Percentiles rank a stretch among this genome's conserved stretches.
Conservation (phyloP, 176 grass and related monocot species). For the Elymus sibiricus region DNA sequence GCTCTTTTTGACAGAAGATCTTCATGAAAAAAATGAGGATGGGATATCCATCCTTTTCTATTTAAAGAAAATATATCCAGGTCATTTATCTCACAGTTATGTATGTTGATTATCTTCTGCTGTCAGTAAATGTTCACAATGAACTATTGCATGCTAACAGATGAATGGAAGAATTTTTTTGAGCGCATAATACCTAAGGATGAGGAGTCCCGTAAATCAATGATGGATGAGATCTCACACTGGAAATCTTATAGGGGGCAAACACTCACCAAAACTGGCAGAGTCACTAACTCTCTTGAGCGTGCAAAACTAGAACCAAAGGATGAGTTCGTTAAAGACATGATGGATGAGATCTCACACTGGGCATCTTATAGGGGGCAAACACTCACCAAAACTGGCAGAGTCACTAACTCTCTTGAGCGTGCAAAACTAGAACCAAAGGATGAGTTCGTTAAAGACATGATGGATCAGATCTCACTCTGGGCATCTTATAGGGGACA, state of each 20-base stretch:
- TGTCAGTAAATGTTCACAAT: slow-evolving; percentile 14
- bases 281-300: slow-evolving; percentile 50
- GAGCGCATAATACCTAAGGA: slow-evolving; percentile 26
- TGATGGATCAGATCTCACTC: slow-evolving; percentile 10
- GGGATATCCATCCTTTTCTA: slow-evolving; percentile 95
- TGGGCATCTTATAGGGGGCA: slow-evolving; percentile 93
- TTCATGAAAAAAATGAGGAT: slow-evolving; percentile 74
- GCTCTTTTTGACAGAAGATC: slow-evolving; percentile 60
- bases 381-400: slow-evolving; percentile 81
- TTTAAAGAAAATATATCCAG: slow-evolving; percentile 83
- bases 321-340: slow-evolving; percentile 10
- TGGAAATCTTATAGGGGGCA: slow-evolving; percentile 93
- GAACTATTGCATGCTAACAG: slow-evolving; percentile 34
- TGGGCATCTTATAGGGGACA: slow-evolving; percentile 95
- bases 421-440: slow-evolving; percentile 13
- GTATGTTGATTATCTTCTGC: background rate
- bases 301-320: slow-evolving; percentile 13
- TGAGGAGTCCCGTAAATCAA: slow-evolving; percentile 12
- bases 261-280: slow-evolving; percentile 81
- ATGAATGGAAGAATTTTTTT: slow-evolving; percentile 83
- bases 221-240: slow-evolving; percentile 15
- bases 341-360: slow-evolving; percentile 13
- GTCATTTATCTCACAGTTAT: slow-evolving; percentile 23
- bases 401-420: slow-evolving; percentile 50
- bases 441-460: slow-evolving; percentile 10